Conservation (phyloP, 1,139 yeast genomes). For the Scheffersomyces quercinus region DNA sequence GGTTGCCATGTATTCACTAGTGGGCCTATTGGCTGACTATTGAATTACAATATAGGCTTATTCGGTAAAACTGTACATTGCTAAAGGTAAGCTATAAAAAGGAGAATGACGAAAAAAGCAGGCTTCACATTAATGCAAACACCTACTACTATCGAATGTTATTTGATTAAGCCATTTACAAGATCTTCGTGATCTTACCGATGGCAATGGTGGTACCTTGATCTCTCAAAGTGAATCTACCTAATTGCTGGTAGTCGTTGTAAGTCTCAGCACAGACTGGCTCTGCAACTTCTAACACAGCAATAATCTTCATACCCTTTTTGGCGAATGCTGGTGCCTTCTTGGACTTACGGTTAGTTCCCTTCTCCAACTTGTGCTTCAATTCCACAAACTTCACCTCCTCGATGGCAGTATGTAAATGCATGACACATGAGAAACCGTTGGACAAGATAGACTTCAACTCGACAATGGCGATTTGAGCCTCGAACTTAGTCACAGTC, state of each 20-base stretch:
- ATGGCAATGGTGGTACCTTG: constrained; percentile 98
- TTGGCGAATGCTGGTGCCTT: constrained; percentile 98
- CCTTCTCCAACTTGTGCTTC: constrained; percentile 92
- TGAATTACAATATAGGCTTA: no score
- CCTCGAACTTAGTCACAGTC: constrained; percentile 88
- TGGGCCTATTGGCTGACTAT: no score
- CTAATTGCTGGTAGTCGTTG: constrained; percentile 90
- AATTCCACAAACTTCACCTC: constrained; percentile 83
- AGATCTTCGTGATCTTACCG: constrained; percentile 86
- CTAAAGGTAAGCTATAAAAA: no score
- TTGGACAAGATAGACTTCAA: constrained; percentile 89
- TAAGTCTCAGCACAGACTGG: constrained; percentile 94
- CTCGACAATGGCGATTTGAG: constrained; percentile 96
- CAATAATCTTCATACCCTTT: constrained; percentile 98
- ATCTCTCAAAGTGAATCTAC: constrained; percentile 97
- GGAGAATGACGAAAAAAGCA: no score
- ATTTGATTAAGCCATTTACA: constrained; percentile 22
- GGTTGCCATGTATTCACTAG: no score
- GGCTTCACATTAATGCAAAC: no score
- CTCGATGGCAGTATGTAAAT: constrained; percentile 96
- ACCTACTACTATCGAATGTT: background rate
- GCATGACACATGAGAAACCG: constrained; percentile 98
- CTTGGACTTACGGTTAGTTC: constrained; percentile 94
- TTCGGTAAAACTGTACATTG: no score
- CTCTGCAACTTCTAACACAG: constrained; percentile 78